Evolutionary conservation across 768 basidiomycete species (phyloP), one percentile per base, ranked within the genome.

Genomic region (Leucocoprinus leucothites): DNA sequence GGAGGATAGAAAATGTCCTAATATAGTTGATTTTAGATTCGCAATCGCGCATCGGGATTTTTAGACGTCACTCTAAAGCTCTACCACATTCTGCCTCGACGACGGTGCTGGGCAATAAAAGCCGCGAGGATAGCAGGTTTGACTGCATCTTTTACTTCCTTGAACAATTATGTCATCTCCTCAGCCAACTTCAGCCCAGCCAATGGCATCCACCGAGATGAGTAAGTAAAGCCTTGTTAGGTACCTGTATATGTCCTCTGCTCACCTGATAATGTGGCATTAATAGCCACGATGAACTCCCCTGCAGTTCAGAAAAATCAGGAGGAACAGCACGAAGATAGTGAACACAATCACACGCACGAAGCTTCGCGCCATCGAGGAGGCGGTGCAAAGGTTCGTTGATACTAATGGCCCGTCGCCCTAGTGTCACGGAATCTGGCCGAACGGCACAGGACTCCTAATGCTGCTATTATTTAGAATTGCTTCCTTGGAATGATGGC

Each of bases 381-480:
- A 57, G 87, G 83, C 63, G 87, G 88, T 59, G 87, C 63, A 26
- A 87, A 81, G 79, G 86, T 86, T 57, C n/a, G 67, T 26, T 13
- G 9, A 13, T 14, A 9, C 48, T 40, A 41, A 36, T n/a, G 21
- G n/a, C 26, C 9, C 24, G 2, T 34, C 13, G 13, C 38, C 11
- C 11, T 31, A 11, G n/a, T n/a, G 31, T 31, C 31, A 31, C 11
- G 6, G 31, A 11, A 31, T 11, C 6, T 11, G 6, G 31, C 31
- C 11, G 31, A 11, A 5, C 11, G 31, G 11, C 3, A 38, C 38
- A 13, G 16, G 13, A 13, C 14, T 13, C 14, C 38, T 31, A n/a
- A 38, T n/a, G 38, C 38, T n/a, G 16, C 16, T 8, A n/a, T n/a
- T 38, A 38, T n/a, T 4, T n/a, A 88, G 87, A 85, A 88, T 65